Evolutionary conservation across 768 basidiomycete genomes (phyloP).

Genomic region (Boletales sp.): DNA sequence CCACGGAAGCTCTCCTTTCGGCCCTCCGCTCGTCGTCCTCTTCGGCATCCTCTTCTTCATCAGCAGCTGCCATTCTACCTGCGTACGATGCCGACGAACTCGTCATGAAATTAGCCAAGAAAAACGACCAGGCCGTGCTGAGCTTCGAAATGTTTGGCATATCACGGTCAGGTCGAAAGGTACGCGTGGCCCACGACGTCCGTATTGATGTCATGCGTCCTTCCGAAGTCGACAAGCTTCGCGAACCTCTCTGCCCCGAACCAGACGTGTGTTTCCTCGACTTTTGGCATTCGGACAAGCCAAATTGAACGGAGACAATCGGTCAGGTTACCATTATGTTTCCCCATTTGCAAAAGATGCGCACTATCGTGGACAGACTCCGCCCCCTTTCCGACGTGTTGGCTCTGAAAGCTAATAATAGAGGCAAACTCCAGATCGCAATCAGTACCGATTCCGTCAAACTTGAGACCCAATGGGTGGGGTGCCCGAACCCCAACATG

Average conservation of each 20-base stretch:
- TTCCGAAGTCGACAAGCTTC: constrained; percentile 64
- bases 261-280: constrained; percentile 62
- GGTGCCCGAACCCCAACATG: constrained; percentile 64
- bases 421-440: constrained; percentile 50
- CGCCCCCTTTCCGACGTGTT: constrained; percentile 67
- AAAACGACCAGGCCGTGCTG: constrained; percentile 73
- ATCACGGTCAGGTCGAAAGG: constrained; percentile 58
- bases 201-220: constrained; percentile 78
- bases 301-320: constrained; percentile 2
- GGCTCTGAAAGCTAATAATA: constrained; percentile 64
- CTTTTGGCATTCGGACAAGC: not conserved
- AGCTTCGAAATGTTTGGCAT: constrained; percentile 70
- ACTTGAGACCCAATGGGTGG: constrained; percentile 76
- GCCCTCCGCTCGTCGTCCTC: constrained; percentile 66
- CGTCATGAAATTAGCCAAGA: constrained; percentile 84
- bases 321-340: constrained; percentile 71
- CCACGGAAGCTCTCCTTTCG: constrained; percentile 69
- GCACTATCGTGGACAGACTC: constrained; percentile 77
- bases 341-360: constrained; percentile 69
- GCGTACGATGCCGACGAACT: constrained; percentile 59
- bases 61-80: constrained; percentile 27
- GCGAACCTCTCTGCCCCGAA: constrained; percentile 81
- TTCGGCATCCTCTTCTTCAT: constrained; percentile 40
- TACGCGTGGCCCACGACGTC: constrained; percentile 77
- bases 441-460: constrained; percentile 69